Base-by-base conservation (phyloP, 768 basidiomycete species). In the Ephemerocybe angulata region DNA sequence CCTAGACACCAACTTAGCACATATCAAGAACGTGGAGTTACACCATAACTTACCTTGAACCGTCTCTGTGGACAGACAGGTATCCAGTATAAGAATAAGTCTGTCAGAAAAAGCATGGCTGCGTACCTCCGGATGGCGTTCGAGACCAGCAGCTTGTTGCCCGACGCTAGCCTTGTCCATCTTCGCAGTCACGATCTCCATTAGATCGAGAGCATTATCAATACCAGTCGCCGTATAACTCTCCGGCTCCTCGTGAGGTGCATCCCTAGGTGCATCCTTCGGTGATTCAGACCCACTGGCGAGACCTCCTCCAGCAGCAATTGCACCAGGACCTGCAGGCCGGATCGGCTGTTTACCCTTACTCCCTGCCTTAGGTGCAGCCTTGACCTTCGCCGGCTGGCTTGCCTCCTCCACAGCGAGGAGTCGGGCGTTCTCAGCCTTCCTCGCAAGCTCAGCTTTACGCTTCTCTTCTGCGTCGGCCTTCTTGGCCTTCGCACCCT, bases 131-230 rank as follows among this genome's bases (percentile, higher is more conserved):
- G 94, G 94, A 78, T 97, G 94, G 52, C 79, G 81, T 73, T 97
- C 93, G 31, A 97, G 81, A 35, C 82, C 80, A 50, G 91, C 91
- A 13, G 94, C 93, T 68, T 90, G 88, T 55, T 85, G 83, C 0
- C 94, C 93, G 30, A 95, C 76, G 61, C 89, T 91, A 1, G 91
- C 90, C 73, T 96, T 96, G 69, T 96, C 94, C 82, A 83, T 86
- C 79, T 93, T 94, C 3, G 90, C 90, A 44, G 85, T 95, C 25
- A 96, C 92, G 3, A 93, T 81, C 55, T 92, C 89, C 58, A 97
- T 68, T 52, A 96, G 77, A 70, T 98, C 94, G 49, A 98, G 67
- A 8, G 90, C 93, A 67, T 92, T 87, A 65, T 98, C 94, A 51
- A 98, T 82, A 12, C 94, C 94, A 22, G 90, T 92, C 13, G 94